These are phyloP conservation scores for Straminergon stramineum DNA, from an alignment of 225 moss, liverwort and hornwort genomes.

Conservation along the genomic window DNA sequence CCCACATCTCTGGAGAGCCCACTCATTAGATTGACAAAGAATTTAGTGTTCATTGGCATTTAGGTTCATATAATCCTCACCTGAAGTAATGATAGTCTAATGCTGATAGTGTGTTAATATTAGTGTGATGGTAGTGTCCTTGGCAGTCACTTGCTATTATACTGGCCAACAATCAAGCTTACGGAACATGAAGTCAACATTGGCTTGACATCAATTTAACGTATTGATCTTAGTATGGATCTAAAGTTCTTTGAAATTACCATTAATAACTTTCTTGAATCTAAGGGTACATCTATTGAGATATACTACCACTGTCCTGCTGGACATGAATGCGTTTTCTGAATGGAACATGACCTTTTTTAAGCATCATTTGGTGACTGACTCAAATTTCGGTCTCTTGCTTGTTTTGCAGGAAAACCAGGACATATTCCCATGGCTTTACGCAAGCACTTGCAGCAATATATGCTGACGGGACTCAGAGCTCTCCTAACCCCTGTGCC, in stretches of 20 bases:
- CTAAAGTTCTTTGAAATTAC: not conserved
- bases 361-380: not conserved
- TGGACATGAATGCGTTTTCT: not conserved
- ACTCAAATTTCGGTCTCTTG: not conserved
- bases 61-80: not conserved
- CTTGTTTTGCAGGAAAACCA: conserved; percentile 11
- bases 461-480: conserved; percentile 12
- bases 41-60: not conserved
- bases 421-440: conserved; percentile 20
- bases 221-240: not conserved
- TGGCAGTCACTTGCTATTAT: not conserved
- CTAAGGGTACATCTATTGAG: not conserved
- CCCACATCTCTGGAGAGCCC: not conserved
- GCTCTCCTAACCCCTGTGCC: conserved; percentile 12
- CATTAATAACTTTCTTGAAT: not conserved
- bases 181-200: not conserved
- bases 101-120: not conserved
- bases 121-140: not conserved
- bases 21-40: not conserved
- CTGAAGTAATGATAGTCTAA: not conserved
- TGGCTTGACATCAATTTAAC: not conserved
- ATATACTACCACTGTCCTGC: not conserved
- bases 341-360: not conserved
- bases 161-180: not conserved
- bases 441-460: conserved; percentile 10